phyloP scores from a whole-genome alignment of 768 basidiomycete genomes.

The Leccinellum rugosiceps region DNA sequence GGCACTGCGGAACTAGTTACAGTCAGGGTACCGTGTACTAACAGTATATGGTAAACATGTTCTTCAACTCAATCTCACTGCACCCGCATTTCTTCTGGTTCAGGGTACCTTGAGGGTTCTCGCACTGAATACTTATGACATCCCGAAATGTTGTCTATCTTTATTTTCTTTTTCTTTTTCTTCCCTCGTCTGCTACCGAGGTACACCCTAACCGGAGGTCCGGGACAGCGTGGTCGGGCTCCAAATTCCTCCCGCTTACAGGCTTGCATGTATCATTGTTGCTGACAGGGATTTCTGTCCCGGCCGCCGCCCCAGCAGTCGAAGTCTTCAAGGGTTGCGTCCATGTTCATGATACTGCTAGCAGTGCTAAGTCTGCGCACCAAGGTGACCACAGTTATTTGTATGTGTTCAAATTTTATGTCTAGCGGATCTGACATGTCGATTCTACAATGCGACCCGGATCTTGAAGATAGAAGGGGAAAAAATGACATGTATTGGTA shows the following conservation, averaged over 20 bases:
- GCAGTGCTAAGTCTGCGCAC: neutral
- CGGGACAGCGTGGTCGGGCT: neutral
- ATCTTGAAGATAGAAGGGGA: neutral
- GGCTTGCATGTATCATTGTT: neutral
- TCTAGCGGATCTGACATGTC: neutral
- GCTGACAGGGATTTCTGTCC: neutral
- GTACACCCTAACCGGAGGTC: too few relatives aligned
- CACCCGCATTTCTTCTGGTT: too few relatives aligned
- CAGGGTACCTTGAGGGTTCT: too few relatives aligned
- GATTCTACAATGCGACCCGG: neutral
- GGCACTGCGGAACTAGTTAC: neutral
- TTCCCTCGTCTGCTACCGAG: too few relatives aligned
- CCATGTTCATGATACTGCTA: neutral
- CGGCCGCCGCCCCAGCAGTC: neutral
- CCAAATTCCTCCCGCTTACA: neutral
- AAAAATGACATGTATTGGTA: too few relatives aligned
- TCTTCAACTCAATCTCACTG: neutral
- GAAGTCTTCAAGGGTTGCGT: neutral
- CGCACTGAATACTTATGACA: too few relatives aligned
- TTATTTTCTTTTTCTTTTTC: too few relatives aligned
- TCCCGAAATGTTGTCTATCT: too few relatives aligned
- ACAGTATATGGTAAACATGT: neutral
- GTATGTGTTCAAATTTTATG: neutral
- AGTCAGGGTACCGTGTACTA: neutral
- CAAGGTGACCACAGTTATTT: neutral